Base-by-base conservation (phyloP, 73 alveolate genomes). In the Paramecium bursaria region DNA sequence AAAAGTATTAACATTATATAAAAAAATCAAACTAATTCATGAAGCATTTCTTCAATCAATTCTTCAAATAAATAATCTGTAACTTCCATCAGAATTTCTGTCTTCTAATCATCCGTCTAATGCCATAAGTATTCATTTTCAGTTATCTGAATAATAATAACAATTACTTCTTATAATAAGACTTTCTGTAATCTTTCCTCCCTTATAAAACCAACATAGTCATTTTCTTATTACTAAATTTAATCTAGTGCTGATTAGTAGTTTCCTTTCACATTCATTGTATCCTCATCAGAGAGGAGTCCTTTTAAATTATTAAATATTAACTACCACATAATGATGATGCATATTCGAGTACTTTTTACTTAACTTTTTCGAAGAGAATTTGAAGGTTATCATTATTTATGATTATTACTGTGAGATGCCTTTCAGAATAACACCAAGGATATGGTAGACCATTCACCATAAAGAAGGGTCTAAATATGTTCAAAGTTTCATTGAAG, bases 391-490 rank as follows among this genome's bases (percentile, higher is more conserved):
- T 55, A 11, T 75, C 74, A 17, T 27, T 25, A 22, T 53, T 55
- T 15, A 47, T 47, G 27, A 7, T 19, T 30, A 55, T 48, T 50
- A 53, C 35, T 27, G 35, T 27, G 19, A 55, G 60, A 29, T 49
- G 48, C n/a, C 30, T 53, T n/a, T 53, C 74, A 15, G 74, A 49
- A 23, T 49, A 19, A 26, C 67, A 50, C 88, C 88, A 75, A 23
- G 88, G 74, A 52, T 75, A 75, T 22, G 88, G 88, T 19, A 61
- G 33, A 4, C 88, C 88, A 15, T 61, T 55, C 29, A 49, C 73
- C 35, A 50, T 25, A 17, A 50, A 75, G 14, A 30, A 75, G 3
- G 88, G 88, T 30, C 88, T 75, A 30, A 51, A 23, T 11, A 14
- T 50, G 31, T 75, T 75, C 1, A 75, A 44, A 50, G 77, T 76